Evolutionary conservation across 176 grass and related monocot genomes (phyloP), one percentile per base, ranked within the genome.

Genomic region (Aechmea fasciata): DNA sequence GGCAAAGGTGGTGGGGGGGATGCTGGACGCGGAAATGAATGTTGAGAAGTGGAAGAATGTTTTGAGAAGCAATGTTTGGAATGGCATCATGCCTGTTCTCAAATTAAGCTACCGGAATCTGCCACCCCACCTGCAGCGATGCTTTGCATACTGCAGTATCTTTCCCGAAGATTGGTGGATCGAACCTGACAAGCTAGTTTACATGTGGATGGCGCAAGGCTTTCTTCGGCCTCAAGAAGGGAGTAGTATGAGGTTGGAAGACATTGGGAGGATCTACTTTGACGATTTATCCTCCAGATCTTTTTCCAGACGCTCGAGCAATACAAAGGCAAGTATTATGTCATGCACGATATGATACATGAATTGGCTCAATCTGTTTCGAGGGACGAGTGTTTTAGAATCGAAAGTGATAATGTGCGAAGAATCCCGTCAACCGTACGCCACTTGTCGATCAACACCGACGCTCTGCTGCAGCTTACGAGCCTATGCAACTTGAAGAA

Each of bases 181-280:
- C 63, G 62, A 75, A 4, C 66, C 76, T 13, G 62, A 65, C 41
- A 76, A 22, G 13, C 75, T 88, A 51, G 75, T 82, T 62, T 65
- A 81, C 62, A 85, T 93, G 77, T 93, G 90, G 90, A 81, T 86
- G n/a, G 74, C 85, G 2, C 79, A 88, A 15, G 90, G 90, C 49
- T 85, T 93, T 51, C 33, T 83, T 33, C 75, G 63, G 12, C 49
- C 64, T 8, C 28, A 64, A 12, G 19, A 4, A 13, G 19, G 52
- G 50, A 73, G 48, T 73, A 65, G 22, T 48, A 13, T 48, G 14
- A 83, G 14, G 55, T 77, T 79, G 69, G 57, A 83, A 66, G 81
- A 78, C 19, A 69, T 78, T 52, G 81, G 73, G 2, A 23, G 20
- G 28, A 63, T 69, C 49, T 83, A 78, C 65, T 76, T 92, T 5